Percentiles rank a stretch among this genome's conserved stretches.
These are phyloP conservation scores for Ophiocordyceps camponoti-leonardi DNA, from an alignment of 2,329 filamentous ascomycete genomes.

Conservation along the genomic window DNA sequence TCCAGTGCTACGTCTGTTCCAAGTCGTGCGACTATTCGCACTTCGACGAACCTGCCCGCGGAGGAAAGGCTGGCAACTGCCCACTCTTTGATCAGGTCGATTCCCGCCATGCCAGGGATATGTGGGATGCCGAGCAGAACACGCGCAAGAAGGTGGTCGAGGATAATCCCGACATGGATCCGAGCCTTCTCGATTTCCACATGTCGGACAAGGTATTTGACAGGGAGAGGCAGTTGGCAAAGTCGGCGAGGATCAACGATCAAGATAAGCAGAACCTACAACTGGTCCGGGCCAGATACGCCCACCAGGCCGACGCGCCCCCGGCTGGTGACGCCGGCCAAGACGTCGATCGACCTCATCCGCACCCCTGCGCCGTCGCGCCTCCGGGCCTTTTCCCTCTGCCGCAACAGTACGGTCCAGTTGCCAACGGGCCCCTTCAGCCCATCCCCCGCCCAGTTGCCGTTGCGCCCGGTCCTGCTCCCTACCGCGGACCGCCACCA, in stretches of 20 bases:
- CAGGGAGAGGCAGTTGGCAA: constrained; percentile 16
- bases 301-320: not conserved
- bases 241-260: not conserved
- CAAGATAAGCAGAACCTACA: not conserved
- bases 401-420: too few relatives aligned
- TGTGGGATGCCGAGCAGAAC: constrained; percentile 40
- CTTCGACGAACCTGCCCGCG: constrained; percentile 38
- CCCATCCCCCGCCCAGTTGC: too few relatives aligned
- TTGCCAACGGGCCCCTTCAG: too few relatives aligned
- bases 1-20: constrained; percentile 57
- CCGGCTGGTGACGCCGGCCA: not conserved
- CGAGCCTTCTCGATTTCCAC: constrained; percentile 38
- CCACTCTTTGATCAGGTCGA: constrained; percentile 49
- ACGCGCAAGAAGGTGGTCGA: constrained; percentile 36
- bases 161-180: constrained; percentile 42
- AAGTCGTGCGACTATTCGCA: constrained; percentile 50
- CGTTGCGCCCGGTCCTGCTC: too few relatives aligned
- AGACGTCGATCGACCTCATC: not conserved
- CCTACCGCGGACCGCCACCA: too few relatives aligned
- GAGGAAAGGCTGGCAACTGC: constrained; percentile 38
- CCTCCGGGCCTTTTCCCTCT: too few relatives aligned
- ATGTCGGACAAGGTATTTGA: constrained; percentile 34
- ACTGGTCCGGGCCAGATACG: not conserved
- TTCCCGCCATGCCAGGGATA: constrained; percentile 43
- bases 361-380: too few relatives aligned